Evolutionary conservation across 371 early-diverging fungal genomes (phyloP), one percentile per base, ranked within the genome.

Genomic region (Mortierella sp.): DNA sequence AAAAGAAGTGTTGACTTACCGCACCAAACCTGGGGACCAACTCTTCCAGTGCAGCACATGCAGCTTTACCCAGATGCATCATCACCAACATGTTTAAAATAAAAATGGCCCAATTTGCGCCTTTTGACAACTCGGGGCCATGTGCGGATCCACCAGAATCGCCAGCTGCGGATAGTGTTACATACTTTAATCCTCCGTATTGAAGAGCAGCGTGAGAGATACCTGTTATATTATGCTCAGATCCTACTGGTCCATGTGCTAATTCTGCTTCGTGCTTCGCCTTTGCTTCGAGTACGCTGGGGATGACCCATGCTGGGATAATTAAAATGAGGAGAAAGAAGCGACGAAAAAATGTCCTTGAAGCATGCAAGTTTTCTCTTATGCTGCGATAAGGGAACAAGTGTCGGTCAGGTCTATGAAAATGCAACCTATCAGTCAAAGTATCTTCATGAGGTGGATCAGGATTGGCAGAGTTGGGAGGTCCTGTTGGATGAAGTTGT

Each of bases 1-100:
- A 47, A 47, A 22, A 6, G n/a, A 6, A 13, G 47, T 1, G 47
- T 6, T 12, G 40, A 37, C 70, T 69, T 73, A 78, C 79, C 69
- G 61, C 35, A 22, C 79, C 79, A 42, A 66, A 64, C 59, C 58
- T 69, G 17, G 79, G 79, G 2, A 78, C 79, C 19, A 78, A 56
- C 32, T 78, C 74, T 47, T 78, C 79, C 22, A 78, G n/a, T 28
- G 66, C 60, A 6, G 66, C 79, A 23, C 74, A 66, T 22, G 79
- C 79, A n/a, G 74, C 79, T 45, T 78, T 78, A 23, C 79, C 72
- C 17, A 78, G 51, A 35, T 78, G 79, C 73, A 78, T 72, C 79
- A 78, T 78, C 15, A 55, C 66, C 37, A 78, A 59, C 70, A 78
- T 59, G 57, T 78, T 78, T 15, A 78, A 42, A 7, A 69, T 8